Evolutionary conservation across 441 rosid genomes (phyloP), one percentile per base, ranked within the genome.

Genomic region (Arabidopsis lyrata): DNA sequence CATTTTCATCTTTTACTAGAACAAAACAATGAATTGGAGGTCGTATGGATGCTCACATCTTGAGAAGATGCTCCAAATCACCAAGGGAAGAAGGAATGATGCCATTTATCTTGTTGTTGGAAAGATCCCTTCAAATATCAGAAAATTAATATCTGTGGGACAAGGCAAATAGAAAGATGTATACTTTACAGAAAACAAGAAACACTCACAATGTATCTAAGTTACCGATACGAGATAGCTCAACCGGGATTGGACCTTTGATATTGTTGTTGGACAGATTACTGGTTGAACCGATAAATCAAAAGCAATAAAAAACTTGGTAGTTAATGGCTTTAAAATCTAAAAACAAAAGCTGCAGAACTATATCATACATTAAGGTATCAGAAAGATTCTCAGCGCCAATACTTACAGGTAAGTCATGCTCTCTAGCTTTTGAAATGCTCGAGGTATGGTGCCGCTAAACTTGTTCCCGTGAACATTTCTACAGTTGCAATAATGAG

Each of bases 171-270:
- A 36, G 5, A 38, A 55, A 76, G 49, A 29, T 1, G 36, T 42
- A 20, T 38, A 36, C 41, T 31, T 65, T 27, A 63, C 13, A 32
- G 31, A 53, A 64, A 56, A 59, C 32, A 35, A 45, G 10, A 38
- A 41, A 55, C 55, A 64, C 99, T 90, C 83, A 94, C 99, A 94
- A 68, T 22, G 87, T 86, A 72, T 94, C 99, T 76, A 94, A 83
- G 82, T 92, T 92, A 45, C 99, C 97, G n/a, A 94, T 92, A 20
- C 88, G 88, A 54, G 99, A 94, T 27, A 94, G 83, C 86, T 92
- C 97, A 42, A 94, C 82, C 0, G 99, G 97, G 65, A 94, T 83
- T 63, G 83, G 82, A 72, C 99, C 95, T 63, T 64, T 80, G 42
- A 94, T 88, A 59, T 81, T 66, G 78, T 94, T 94, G 74, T 82